Evolutionary conservation across 352 stramenopile species (phyloP), one percentile per base, ranked within the genome.

Genomic region (Globisporangium barbulae): DNA sequence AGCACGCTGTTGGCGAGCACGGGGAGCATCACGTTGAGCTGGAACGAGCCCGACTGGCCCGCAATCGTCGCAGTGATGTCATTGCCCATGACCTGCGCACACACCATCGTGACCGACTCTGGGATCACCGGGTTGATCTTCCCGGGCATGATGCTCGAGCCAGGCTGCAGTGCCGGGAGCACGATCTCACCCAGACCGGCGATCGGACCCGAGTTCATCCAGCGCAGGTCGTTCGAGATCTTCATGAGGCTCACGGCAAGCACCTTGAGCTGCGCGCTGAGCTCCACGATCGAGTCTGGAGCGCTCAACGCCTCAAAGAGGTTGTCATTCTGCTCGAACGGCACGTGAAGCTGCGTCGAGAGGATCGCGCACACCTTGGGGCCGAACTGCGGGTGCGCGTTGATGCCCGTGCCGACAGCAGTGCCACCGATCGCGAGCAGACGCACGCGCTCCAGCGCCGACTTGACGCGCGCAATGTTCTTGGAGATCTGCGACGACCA

Each of bases 121-220:
- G 73, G 75, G 54, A 83, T 76, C 35, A 80, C 76, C 19, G 96
- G 96, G 77, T 99, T 99, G 47, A 98, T 96, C 77, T 99, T 99
- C 22, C 96, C 96, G 8, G 96, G 96, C 96, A 99, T 99, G 78
- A 99, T 99, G 61, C 79, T 96, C 48, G 75, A 93, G 33, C 95
- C 95, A 7, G 95, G 95, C 76, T 98, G 93, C 54, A 98, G 95
- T 22, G 83, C 90, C 12, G 94, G 94, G 6, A 97, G 75, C 61
- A 76, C 78, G 33, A 98, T 82, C 74, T 99, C 96, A 21, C 94
- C 92, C 4, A 99, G 70, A 25, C 96, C 96, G 57, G 93, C 97
- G 61, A 97, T 81, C 28, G 96, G 96, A 19, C 96, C 96, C 58
- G 81, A 97, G 50, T 90, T 94, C 61, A 98, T 82, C 41, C 97